phyloP scores from a whole-genome alignment of 2,329 filamentous ascomycete genomes.

The Fonsecaea nubica region DNA sequence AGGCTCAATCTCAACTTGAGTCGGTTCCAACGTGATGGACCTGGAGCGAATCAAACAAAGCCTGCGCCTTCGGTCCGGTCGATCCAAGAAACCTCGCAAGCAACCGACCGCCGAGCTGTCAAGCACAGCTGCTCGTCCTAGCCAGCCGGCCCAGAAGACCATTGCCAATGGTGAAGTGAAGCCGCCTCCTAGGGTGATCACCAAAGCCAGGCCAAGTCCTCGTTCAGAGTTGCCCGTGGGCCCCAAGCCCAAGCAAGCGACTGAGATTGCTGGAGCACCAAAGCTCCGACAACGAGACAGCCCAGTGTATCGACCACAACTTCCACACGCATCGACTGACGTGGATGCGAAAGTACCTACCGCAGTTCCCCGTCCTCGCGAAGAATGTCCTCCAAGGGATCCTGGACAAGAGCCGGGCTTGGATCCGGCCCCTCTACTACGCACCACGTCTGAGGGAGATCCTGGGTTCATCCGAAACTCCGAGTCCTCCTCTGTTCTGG shows the following conservation, averaged over 20 bases:
- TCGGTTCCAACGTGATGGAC: slow-evolving; percentile 32
- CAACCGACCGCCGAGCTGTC: slow-evolving; percentile 5
- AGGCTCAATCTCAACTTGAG: too few species aligned
- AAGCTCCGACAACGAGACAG: not conserved
- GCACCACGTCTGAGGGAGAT: slow-evolving; percentile 24
- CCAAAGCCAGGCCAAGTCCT: not conserved
- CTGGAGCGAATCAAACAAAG: slow-evolving; percentile 40
- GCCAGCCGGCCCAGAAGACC: slow-evolving; percentile 1
- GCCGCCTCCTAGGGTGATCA: slow-evolving; percentile 5
- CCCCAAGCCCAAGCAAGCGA: not conserved
- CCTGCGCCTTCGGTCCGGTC: slow-evolving; percentile 39
- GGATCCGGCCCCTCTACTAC: slow-evolving; percentile 9
- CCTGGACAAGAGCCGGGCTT: slow-evolving; percentile 1
- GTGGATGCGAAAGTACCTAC: slow-evolving; percentile 2
- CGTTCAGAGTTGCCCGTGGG: not conserved
- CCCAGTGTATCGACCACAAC: slow-evolving; percentile 13
- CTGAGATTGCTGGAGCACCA: not conserved
- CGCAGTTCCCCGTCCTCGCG: slow-evolving; percentile 16
- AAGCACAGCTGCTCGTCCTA: not conserved
- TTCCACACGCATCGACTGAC: slow-evolving; percentile 19
- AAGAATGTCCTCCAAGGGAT: slow-evolving; percentile 17
- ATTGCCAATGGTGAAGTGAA: slow-evolving; percentile 3
- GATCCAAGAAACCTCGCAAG: slow-evolving; percentile 35
- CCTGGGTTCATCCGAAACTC: slow-evolving; percentile 1
- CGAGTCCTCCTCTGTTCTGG: slow-evolving; percentile 31